A percentile compares a stretch with the other conserved stretches of the same genome.
These are phyloP conservation scores for Lactuca saligna DNA, from an alignment of 129 eudicot genomes.

Conservation along the genomic window DNA sequence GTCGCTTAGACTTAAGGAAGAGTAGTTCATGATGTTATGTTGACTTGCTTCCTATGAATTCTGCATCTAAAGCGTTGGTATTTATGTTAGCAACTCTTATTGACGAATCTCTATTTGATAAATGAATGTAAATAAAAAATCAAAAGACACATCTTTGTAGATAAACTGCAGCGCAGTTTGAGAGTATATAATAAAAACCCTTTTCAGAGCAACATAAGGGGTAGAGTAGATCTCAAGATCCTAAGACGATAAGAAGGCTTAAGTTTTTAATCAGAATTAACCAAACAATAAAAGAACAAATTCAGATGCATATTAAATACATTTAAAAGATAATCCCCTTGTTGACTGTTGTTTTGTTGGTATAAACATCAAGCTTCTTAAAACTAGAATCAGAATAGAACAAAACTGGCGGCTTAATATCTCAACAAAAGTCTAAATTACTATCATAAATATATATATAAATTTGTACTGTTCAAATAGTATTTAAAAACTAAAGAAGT, in stretches of 20 bases:
- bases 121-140: not conserved
- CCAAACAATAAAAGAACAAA: not conserved
- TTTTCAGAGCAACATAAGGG: slow-evolving; percentile 10
- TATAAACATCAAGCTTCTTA: not conserved
- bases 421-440: slow-evolving; percentile 14
- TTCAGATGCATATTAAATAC: slow-evolving; percentile 11
- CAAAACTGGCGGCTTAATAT: slow-evolving; percentile 1
- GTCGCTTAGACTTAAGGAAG: slow-evolving; percentile 35
- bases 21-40: slow-evolving; percentile 19
- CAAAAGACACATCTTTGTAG: not conserved
- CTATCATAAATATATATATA: slow-evolving; percentile 4
- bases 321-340: not conserved
- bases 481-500: slow-evolving; percentile 16
- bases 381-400: slow-evolving; percentile 15
- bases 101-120: no score
- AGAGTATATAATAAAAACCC: slow-evolving; percentile 15
- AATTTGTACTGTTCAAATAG: slow-evolving; percentile 1
- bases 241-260: not conserved
- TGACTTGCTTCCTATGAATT: slow-evolving; percentile 31
- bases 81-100: slow-evolving; percentile 6
- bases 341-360: not conserved
- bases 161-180: not conserved
- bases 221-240: not conserved
- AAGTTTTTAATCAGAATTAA: not conserved
- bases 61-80: slow-evolving; percentile 32